phyloP scores from a whole-genome alignment of 495 filamentous ascomycete genomes.

The Tuber aestivum region DNA sequence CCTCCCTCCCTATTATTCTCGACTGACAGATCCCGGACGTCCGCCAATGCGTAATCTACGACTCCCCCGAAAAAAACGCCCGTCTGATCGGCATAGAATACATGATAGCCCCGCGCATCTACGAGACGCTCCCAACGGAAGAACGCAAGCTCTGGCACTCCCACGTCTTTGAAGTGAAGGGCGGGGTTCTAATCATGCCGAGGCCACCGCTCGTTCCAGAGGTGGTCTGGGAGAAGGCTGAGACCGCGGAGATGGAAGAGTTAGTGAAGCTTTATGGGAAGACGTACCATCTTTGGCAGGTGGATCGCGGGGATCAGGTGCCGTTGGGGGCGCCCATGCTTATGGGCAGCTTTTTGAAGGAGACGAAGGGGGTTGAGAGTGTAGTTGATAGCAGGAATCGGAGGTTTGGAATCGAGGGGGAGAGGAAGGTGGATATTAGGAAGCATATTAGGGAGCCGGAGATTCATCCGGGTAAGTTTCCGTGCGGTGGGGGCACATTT shows the following conservation, averaged over 20 bases:
- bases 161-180: constrained; percentile 83
- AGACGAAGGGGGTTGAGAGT: constrained; percentile 55
- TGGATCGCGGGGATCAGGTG: constrained; percentile 69
- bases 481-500: neutral
- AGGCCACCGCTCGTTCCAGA: constrained; percentile 54
- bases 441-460: constrained; percentile 54
- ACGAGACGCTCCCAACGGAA: constrained; percentile 54
- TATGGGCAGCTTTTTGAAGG: constrained; percentile 66
- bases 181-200: constrained; percentile 81
- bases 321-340: constrained; percentile 69
- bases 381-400: constrained; percentile 59
- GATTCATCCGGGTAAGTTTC: constrained; percentile 54
- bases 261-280: constrained; percentile 73
- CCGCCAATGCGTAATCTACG: constrained; percentile 84
- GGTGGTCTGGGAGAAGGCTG: constrained; percentile 63
- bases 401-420: constrained; percentile 57
- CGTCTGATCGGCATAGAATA: constrained; percentile 82
- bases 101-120: constrained; percentile 74
- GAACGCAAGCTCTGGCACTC: constrained; percentile 75
- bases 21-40: constrained; percentile 48
- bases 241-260: constrained; percentile 73
- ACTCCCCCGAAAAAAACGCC: constrained; percentile 58
- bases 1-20: constrained; percentile 15
- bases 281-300: constrained; percentile 85
- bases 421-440: constrained; percentile 59